These are phyloP conservation scores for Aspergillus sp. DNA, from an alignment of 2,329 filamentous ascomycete genomes.

Conservation along the genomic window DNA sequence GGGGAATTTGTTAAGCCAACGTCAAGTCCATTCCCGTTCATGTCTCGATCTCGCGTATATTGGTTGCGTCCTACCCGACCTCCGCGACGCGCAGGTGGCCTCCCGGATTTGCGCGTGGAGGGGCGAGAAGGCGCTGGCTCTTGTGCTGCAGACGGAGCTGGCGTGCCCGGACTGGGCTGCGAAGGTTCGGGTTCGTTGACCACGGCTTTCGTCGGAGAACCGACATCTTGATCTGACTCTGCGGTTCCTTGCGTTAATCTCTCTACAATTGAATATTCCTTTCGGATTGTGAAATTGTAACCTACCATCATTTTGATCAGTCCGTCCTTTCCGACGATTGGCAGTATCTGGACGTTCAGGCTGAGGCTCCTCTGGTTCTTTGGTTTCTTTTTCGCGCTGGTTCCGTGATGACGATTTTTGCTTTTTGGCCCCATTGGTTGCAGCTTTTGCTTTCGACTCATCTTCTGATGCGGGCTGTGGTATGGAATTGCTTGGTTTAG, in stretches of 20 bases:
- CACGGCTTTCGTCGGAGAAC: conserved; percentile 44
- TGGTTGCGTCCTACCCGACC: conserved; percentile 66
- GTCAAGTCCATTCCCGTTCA: conserved; percentile 46
- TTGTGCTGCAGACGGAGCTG: conserved; percentile 32
- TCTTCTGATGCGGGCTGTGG: conserved; percentile 57
- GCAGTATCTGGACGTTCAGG: conserved; percentile 65
- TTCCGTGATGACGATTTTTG: conserved; percentile 52
- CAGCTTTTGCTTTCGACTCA: conserved; percentile 43
- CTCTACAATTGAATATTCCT: background rate
- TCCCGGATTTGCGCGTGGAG: conserved; percentile 54
- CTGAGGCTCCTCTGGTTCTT: conserved; percentile 58
- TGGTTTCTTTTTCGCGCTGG: conserved; percentile 43
- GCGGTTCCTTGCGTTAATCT: conserved; percentile 25
- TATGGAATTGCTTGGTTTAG: conserved; percentile 41
- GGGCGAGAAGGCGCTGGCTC: conserved; percentile 30
- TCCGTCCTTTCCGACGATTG: conserved; percentile 72
- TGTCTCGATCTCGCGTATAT: conserved; percentile 70
- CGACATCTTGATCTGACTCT: conserved; percentile 68
- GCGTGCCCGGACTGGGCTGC: conserved; percentile 38
- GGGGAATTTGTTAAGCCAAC: conserved; percentile 28
- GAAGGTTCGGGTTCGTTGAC: conserved; percentile 33
- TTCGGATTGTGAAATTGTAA: background rate
- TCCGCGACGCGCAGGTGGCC: conserved; percentile 60
- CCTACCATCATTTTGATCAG: conserved; percentile 75
- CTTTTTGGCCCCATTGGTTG: conserved; percentile 47